These are phyloP conservation scores for Lentinula novae-zelandiae DNA, from an alignment of 1,284 basidiomycete genomes.

Conservation along the genomic window DNA sequence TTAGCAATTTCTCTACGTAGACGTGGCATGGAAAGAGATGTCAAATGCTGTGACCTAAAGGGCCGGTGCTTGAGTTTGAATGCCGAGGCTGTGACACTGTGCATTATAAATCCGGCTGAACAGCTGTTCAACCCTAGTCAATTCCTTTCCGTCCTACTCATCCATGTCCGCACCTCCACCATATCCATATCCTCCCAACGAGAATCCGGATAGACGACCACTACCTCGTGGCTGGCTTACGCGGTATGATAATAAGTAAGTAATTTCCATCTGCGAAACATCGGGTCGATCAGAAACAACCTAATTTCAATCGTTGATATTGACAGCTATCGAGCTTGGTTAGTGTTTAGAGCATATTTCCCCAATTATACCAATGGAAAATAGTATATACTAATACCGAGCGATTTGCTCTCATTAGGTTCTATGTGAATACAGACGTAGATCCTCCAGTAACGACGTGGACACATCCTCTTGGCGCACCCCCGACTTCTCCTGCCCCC, in stretches of 20 bases:
- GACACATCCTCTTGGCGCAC: constrained; percentile 57
- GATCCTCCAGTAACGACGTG: constrained; percentile 62
- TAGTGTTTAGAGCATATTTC: constrained; percentile 18
- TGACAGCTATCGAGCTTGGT: constrained; percentile 67
- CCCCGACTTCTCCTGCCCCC: constrained; percentile 33
- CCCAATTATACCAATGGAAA: background rate
- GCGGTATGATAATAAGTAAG: constrained; percentile 67
- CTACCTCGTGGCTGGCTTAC: constrained; percentile 68
- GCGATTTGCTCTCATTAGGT: constrained; percentile 40
- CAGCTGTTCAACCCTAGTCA: background rate
- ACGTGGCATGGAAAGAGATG: no score
- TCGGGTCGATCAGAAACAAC: constrained; percentile 17
- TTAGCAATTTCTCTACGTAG: no score
- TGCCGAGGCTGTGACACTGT: background rate
- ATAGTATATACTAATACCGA: background rate
- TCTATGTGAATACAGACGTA: constrained; percentile 62
- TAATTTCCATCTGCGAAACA: constrained; percentile 20
- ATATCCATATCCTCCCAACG: constrained; percentile 19
- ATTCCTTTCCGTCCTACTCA: constrained; percentile 11
- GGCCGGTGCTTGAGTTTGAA: background rate
- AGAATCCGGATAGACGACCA: constrained; percentile 61
- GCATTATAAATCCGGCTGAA: constrained; percentile 8
- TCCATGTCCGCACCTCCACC: constrained; percentile 44
- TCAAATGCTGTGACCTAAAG: background rate
- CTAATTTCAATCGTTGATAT: background rate